Base-by-base conservation (phyloP, 768 basidiomycete genomes). In the Pleurotus salmoneostramineus region DNA sequence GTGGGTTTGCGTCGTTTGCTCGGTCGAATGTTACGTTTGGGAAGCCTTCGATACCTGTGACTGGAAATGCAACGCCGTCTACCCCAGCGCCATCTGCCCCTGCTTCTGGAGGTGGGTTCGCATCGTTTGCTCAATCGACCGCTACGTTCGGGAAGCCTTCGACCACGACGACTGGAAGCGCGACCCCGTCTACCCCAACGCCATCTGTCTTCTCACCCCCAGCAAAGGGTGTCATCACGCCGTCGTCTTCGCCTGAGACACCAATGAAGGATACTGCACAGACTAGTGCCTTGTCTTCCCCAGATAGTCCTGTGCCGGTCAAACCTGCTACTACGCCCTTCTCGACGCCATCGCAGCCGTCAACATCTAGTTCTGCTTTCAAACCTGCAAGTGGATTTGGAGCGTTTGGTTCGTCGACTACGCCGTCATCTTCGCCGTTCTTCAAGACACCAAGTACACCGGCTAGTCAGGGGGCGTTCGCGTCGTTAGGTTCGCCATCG, bases 351-450 rank as follows among this genome's bases (percentile, higher is more conserved):
- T 35, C 42, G 17, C 32, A 54, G n/a, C 15, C 21, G 46, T 37
- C 44, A 43, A 17, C 21, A 3, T 27, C 51, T 17, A 63, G 44
- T 11, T 69, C 70, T n/a, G 62, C 67, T 1, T 72, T 75, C 62
- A 71, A 68, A 52, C 77, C 77, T 34, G 72, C 77, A 3, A 56
- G 68, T 46, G 79, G 78, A 1, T 79, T 80, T 57, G 77, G 78
- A 11, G 81, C 79, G 0, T 82, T 83, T 64, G 78, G 77, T 14
- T 74, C 72, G 46, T 71, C 69, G 36, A 64, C 66, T 48, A 62
- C 73, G 3, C 68, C 78, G 3, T 69, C 68, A 27, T 67, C 74
- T 42, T 87, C 85, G 5, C 83, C 84, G 3, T 87, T 86, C 67
- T 79, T 80, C 66, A 78, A 80, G 6, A 52, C 70, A 17, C 72